Base-by-base conservation (phyloP, 2,329 filamentous ascomycete species). In the Tolypocladium inflatum region DNA sequence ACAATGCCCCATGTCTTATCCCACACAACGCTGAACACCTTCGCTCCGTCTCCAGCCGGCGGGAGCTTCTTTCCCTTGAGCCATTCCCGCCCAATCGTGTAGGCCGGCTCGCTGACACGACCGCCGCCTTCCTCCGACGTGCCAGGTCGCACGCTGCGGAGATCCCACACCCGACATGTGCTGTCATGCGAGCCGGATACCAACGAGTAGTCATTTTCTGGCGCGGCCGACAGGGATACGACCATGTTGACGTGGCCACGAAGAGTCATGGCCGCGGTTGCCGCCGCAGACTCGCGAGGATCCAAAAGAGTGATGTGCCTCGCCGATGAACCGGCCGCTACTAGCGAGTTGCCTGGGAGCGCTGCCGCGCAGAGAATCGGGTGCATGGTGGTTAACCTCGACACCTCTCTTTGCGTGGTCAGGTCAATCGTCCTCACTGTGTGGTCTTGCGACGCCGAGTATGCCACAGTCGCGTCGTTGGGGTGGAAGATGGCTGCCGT, bases 261-360 rank as follows among this genome's bases (percentile, higher is more conserved):
- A 23, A 97, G 83, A n/a, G 91, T 96, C 85, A 97, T 90, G 45
- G 91, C 90, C 13, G 88, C 85, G 30, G 93, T 89, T 1, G 86
- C 82, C 1, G 85, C 82, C 4, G 91, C 88, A 4, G 86, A 88
- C 37, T 84, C 87, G 56, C 94, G 85, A 4, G 93, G 93, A 71
- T 99, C 94, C 64, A 97, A 84, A n/a, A 99, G 81, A 0, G 91
- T 93, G 69, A 99, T 89, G 74, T 96, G 90, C 58, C 91, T 82
- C 26, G 90, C 90, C 19, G 87, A 87, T 2, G 90, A 96, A 59
- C 92, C 94, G 26, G 90, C 88, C 3, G 84, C 84, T 57, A 87
- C 73, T 30, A 85, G 75, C 62, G 63, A 88, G 75, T 68, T 81
- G 75, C 85, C 80, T 2, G 85, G 84, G 17, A 99, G 78, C 7